These are phyloP conservation scores for Oleoguttula mirabilis DNA, from an alignment of 495 filamentous ascomycete genomes.

Conservation along the genomic window DNA sequence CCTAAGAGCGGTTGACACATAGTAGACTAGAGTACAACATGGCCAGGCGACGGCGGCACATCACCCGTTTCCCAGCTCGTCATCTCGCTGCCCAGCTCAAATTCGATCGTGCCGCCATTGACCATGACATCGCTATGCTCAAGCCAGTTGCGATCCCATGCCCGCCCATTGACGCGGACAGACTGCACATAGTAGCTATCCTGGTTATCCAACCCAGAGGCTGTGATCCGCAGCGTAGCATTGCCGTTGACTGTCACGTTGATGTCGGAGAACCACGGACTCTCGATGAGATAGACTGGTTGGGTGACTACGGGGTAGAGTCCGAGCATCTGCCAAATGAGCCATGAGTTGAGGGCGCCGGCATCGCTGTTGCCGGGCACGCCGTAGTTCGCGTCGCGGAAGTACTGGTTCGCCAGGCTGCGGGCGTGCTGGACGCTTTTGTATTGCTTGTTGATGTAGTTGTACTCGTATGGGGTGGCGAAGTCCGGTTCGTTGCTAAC, in stretches of 20 bases:
- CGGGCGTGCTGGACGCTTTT: slow-evolving; percentile 24
- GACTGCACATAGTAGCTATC: slow-evolving; percentile 29
- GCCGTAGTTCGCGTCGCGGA: slow-evolving; percentile 23
- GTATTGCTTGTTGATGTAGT: slow-evolving; percentile 28
- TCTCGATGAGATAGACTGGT: slow-evolving; percentile 26
- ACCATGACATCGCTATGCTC: slow-evolving; percentile 28
- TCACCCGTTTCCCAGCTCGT: slow-evolving; percentile 27
- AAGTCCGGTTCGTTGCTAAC: slow-evolving; percentile 29
- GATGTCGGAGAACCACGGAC: slow-evolving; percentile 28
- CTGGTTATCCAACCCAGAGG: slow-evolving; percentile 22
- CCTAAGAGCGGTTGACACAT: not conserved
- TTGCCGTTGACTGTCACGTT: slow-evolving; percentile 25
- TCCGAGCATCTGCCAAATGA: slow-evolving; percentile 30
- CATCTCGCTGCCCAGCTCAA: slow-evolving; percentile 22
- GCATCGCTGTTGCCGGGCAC: slow-evolving; percentile 30
- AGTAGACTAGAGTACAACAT: slow-evolving; percentile 17
- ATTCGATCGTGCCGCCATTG: slow-evolving; percentile 27
- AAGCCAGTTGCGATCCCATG: slow-evolving; percentile 28
- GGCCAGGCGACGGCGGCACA: slow-evolving; percentile 28
- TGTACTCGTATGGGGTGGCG: slow-evolving; percentile 28
- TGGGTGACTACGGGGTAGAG: slow-evolving; percentile 29
- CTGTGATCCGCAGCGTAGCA: slow-evolving; percentile 24
- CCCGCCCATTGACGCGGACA: slow-evolving; percentile 27
- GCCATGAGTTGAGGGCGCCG: slow-evolving; percentile 27
- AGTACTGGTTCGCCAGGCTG: slow-evolving; percentile 24